Percentiles rank a stretch among this genome's conserved stretches.
These are phyloP conservation scores for Catharanthus roseus DNA, from an alignment of 257 asterid genomes.

Conservation along the genomic window DNA sequence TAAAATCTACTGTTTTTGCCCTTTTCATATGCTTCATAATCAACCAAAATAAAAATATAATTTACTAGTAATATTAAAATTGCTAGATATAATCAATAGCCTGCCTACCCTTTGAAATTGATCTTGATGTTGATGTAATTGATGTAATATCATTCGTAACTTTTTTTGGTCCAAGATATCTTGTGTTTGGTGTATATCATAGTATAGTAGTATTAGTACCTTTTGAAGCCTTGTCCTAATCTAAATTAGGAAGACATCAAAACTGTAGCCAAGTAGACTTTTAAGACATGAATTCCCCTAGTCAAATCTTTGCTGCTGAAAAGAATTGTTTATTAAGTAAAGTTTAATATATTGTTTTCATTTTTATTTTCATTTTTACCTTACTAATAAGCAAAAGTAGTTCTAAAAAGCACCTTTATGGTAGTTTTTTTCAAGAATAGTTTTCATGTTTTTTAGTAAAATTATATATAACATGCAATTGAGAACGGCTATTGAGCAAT, in stretches of 20 bases:
- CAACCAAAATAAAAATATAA: no score
- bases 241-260: background rate
- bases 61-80: no score
- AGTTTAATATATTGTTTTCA: no score
- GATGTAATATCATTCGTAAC: background rate
- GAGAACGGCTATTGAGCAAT: no score
- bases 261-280: background rate
- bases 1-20: background rate
- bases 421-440: no score
- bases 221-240: background rate
- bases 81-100: background rate
- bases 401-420: no score
- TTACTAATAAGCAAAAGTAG: no score
- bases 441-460: no score
- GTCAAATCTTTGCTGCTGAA: constrained; percentile 3
- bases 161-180: background rate
- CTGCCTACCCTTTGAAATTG: background rate
- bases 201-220: no score
- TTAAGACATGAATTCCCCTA: background rate
- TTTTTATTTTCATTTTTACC: no score
- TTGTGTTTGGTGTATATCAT: background rate
- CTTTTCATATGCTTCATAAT: background rate
- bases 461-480: no score
- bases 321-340: no score
- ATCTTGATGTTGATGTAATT: background rate